Base-by-base conservation (phyloP, 2,329 filamentous ascomycete genomes). In the Colletotrichum simmondsii region DNA sequence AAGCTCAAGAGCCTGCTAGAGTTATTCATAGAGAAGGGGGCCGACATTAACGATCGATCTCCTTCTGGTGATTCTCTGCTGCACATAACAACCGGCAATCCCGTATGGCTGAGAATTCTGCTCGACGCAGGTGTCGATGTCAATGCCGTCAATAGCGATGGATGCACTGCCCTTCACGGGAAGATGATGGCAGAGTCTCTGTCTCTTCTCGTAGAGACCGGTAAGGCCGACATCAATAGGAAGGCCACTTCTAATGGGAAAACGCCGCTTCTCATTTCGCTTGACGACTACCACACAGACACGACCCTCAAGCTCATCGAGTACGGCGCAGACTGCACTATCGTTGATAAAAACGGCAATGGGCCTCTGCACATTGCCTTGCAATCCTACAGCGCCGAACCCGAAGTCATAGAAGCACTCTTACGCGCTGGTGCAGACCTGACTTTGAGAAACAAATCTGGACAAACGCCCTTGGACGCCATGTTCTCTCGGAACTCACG, bases 121-220 rank as follows among this genome's bases (percentile, higher is more conserved):
- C 66, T 80, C 2, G 74, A 77, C 42, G 76, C 72, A 3, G 78
- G 78, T 0, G 75, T 77, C 1, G 76, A 80, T 65, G 71, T 73
- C 1, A 77, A 79, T 65, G 68, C 70, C 1, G 65, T 68, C 10
- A 64, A 76, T 22, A 24, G 46, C 12, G 8, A 37, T 12, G 77
- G 78, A 71, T 49, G 42, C 42, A 49, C 42, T 49, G 42, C 42
- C 3, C 65, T 80, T 2, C 77, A 79, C 22, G 14, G 26, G 4
- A 28, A n/a, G 2, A 28, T 14, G 0, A 19, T 30, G 0, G 3
- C 26, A 10, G 75, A 78, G 4, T 69, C 68, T 6, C 30, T 80
- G 11, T 58, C 52, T 2, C 68, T 79, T 19, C 73, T 82, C 0
- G 56, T 81, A 6, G 71, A 79, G 30, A 52, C 74, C 2, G 76